A percentile compares a stretch with the other conserved stretches of the same genome.
These are phyloP conservation scores for Rhipidocladum racemiflorum DNA, from an alignment of 176 grass and related monocot genomes.

Conservation along the genomic window DNA sequence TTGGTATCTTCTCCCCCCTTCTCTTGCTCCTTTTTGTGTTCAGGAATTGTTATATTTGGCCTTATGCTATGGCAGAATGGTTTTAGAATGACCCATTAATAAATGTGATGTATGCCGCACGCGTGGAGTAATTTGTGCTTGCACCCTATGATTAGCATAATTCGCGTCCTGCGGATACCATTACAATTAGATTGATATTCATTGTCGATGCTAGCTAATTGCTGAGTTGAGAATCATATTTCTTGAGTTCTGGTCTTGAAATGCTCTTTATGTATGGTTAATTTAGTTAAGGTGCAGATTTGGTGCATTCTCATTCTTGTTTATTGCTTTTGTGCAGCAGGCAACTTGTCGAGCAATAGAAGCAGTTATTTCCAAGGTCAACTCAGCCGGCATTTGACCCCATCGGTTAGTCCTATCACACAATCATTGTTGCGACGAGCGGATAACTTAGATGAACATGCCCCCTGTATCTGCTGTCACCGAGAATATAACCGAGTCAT, in stretches of 20 bases:
- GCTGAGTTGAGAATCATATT: background rate
- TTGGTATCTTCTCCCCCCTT: background rate
- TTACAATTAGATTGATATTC: background rate
- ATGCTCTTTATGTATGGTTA: background rate
- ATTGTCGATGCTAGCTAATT: background rate
- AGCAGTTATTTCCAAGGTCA: conserved; percentile 19
- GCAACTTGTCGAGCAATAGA: conserved; percentile 3
- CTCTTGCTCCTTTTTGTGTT: background rate
- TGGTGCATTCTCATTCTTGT: background rate
- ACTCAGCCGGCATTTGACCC: background rate
- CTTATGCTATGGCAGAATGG: background rate
- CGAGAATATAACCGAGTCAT: background rate
- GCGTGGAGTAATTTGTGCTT: background rate
- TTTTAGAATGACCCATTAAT: background rate
- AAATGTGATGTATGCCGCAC: background rate
- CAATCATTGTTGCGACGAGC: background rate
- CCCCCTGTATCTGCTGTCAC: background rate
- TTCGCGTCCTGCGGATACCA: too few species aligned
- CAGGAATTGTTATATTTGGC: background rate
- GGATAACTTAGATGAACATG: background rate
- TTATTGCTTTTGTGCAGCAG: conserved; percentile 15
- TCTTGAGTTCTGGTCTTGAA: background rate
- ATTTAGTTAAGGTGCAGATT: background rate
- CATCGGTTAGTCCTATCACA: conserved; percentile 23
- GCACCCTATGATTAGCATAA: background rate